These are phyloP conservation scores for Petrea volubilis DNA, from an alignment of 257 asterid genomes.

Conservation along the genomic window DNA sequence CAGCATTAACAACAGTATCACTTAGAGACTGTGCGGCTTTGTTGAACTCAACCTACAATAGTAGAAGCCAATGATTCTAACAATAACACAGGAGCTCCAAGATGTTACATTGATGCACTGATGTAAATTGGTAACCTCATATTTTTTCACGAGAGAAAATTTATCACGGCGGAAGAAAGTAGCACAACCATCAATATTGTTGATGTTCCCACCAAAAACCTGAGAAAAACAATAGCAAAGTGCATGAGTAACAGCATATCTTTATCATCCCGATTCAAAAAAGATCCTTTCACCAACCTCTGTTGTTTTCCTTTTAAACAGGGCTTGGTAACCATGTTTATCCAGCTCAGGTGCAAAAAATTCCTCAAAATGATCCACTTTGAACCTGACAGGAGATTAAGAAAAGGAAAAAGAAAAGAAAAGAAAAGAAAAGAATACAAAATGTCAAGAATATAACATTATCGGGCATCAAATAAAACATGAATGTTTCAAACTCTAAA, in stretches of 20 bases:
- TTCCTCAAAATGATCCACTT: constrained; percentile 90
- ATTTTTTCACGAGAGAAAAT: constrained; percentile 91
- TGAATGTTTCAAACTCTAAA: neutral
- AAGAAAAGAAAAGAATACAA: no score
- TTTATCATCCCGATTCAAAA: constrained; percentile 10
- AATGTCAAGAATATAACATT: neutral
- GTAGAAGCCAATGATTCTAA: constrained; percentile 12
- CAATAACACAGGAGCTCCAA: constrained; percentile 13
- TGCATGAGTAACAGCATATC: constrained; percentile 20
- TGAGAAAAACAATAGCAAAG: constrained; percentile 30
- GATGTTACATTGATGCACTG: constrained; percentile 3
- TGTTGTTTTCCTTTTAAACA: constrained; percentile 72
- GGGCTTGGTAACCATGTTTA: constrained; percentile 93
- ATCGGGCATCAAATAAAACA: neutral
- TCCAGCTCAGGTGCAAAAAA: constrained; percentile 96
- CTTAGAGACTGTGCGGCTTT: constrained; percentile 96
- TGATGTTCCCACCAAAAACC: constrained; percentile 65
- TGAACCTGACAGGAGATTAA: constrained; percentile 61
- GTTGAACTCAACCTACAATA: constrained; percentile 87
- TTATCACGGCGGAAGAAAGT: constrained; percentile 97
- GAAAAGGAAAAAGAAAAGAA: neutral
- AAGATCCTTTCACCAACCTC: constrained; percentile 63
- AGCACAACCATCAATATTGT: constrained; percentile 88
- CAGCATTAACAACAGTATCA: constrained; percentile 77
- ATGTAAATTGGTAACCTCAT: constrained; percentile 61